Conservation (phyloP, 1,284 basidiomycete genomes). For the Veloporphyrellus conicus region DNA sequence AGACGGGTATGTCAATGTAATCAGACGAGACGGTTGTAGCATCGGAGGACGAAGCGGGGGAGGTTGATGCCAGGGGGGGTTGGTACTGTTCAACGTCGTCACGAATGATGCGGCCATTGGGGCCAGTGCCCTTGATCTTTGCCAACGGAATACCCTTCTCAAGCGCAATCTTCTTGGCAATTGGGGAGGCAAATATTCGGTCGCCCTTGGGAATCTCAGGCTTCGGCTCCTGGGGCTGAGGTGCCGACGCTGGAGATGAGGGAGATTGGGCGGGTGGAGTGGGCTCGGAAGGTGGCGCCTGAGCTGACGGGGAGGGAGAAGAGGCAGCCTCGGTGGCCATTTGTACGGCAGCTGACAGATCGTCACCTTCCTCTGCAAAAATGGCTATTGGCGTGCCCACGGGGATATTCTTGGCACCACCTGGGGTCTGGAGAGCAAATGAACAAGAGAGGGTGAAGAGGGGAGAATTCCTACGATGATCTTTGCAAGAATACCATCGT, state of each 20-base stretch:
- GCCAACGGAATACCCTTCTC: slow-evolving; percentile 91
- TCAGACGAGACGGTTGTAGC: slow-evolving; percentile 50
- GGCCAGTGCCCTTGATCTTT: slow-evolving; percentile 92
- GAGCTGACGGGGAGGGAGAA: slow-evolving; percentile 34
- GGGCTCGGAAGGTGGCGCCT: slow-evolving; percentile 37
- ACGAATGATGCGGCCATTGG: slow-evolving; percentile 89
- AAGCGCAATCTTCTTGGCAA: slow-evolving; percentile 95
- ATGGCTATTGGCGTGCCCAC: slow-evolving; percentile 90
- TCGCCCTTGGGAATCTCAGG: slow-evolving; percentile 62
- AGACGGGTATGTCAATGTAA: slow-evolving; percentile 88
- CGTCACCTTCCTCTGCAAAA: slow-evolving; percentile 90
- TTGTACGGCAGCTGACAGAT: slow-evolving; percentile 76
- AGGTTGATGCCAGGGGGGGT: slow-evolving; percentile 44
- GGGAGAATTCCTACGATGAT: slow-evolving; percentile 56
- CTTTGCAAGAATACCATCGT: slow-evolving; percentile 93
- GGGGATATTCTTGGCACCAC: slow-evolving; percentile 82
- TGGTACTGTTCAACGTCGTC: slow-evolving; percentile 92
- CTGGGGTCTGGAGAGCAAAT: slow-evolving; percentile 51
- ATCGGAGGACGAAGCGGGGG: slow-evolving; percentile 41
- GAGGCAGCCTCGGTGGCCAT: slow-evolving; percentile 65
- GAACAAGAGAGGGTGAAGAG: background rate
- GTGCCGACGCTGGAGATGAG: slow-evolving; percentile 40
- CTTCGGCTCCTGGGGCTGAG: slow-evolving; percentile 43
- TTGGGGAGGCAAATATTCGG: slow-evolving; percentile 89
- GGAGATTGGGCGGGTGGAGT: slow-evolving; percentile 36